Evolutionary conservation across 2,329 filamentous ascomycete species (phyloP).

Genomic region (Clonostachys sp.): DNA sequence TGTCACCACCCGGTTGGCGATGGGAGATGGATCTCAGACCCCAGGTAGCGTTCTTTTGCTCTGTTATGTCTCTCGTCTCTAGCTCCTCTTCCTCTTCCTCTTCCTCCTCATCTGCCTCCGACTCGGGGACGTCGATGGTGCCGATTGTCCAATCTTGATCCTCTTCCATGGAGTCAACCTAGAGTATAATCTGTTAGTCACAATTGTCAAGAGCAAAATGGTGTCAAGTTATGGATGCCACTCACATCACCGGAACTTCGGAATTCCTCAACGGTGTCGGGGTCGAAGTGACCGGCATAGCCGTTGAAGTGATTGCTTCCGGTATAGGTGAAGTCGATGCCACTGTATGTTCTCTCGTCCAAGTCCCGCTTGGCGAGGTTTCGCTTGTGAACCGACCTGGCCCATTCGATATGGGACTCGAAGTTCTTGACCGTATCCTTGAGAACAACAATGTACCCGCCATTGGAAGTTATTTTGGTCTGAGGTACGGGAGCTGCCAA

Average conservation of each 20-base stretch:
- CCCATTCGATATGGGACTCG: constrained; percentile 38
- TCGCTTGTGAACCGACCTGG: constrained; percentile 47
- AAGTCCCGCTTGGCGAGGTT: constrained; percentile 43
- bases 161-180: constrained; percentile 20
- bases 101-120: background rate
- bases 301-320: constrained; percentile 25
- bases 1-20: constrained; percentile 12
- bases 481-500: too few relatives aligned
- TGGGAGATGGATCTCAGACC: constrained; percentile 24
- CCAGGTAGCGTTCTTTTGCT: constrained; percentile 21
- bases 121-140: constrained; percentile 9
- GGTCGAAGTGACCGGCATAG: constrained; percentile 37
- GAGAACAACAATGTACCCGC: constrained; percentile 55
- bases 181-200: background rate
- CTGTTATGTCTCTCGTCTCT: constrained; percentile 17
- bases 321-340: constrained; percentile 21
- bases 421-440: constrained; percentile 33
- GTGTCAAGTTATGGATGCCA: background rate
- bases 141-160: constrained; percentile 19
- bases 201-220: background rate
- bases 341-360: constrained; percentile 6
- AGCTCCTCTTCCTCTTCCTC: constrained; percentile 6
- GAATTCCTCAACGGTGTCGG: constrained; percentile 31
- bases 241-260: constrained; percentile 34
- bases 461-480: too few relatives aligned